Percentiles rank a stretch among this genome's conserved stretches.
phyloP scores from a whole-genome alignment of 2,329 filamentous ascomycete genomes.

The Microsporum canis region DNA sequence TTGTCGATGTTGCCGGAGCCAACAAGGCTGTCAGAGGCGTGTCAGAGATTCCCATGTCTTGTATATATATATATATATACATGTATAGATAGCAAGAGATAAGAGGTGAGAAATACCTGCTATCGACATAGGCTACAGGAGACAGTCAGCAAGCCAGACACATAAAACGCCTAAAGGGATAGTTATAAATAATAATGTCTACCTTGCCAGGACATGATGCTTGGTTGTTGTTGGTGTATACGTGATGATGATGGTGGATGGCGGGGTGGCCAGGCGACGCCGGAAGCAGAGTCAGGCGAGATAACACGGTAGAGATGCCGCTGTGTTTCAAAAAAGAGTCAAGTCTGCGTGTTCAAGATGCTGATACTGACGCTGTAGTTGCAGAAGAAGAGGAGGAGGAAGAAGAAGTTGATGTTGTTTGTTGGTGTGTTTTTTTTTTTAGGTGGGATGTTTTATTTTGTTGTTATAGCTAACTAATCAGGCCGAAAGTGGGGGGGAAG shows the following conservation, averaged over 20 bases:
- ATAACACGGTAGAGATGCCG: neutral
- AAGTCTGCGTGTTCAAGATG: too few relatives aligned
- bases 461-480: neutral
- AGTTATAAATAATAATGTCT: constrained; percentile 8
- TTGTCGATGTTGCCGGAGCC: constrained; percentile 69
- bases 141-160: constrained; percentile 12
- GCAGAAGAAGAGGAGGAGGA: neutral
- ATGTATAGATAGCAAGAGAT: too few relatives aligned
- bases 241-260: neutral
- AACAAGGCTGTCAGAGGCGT: constrained; percentile 53
- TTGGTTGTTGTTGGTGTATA: neutral
- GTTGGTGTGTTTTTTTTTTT: neutral
- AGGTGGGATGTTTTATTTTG: neutral
- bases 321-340: too few relatives aligned
- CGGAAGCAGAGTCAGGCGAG: neutral
- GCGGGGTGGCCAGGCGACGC: neutral
- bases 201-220: constrained; percentile 48
- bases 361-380: too few relatives aligned
- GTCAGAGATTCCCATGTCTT: neutral
- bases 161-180: constrained; percentile 6
- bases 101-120: constrained; percentile 38
- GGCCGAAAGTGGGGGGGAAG: neutral
- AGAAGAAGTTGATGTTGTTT: neutral
- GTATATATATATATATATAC: too few relatives aligned
- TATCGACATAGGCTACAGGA: constrained; percentile 48